These are phyloP conservation scores for Heteromeles arbutifolia DNA, from an alignment of 306 rosid genomes.

Conservation along the genomic window DNA sequence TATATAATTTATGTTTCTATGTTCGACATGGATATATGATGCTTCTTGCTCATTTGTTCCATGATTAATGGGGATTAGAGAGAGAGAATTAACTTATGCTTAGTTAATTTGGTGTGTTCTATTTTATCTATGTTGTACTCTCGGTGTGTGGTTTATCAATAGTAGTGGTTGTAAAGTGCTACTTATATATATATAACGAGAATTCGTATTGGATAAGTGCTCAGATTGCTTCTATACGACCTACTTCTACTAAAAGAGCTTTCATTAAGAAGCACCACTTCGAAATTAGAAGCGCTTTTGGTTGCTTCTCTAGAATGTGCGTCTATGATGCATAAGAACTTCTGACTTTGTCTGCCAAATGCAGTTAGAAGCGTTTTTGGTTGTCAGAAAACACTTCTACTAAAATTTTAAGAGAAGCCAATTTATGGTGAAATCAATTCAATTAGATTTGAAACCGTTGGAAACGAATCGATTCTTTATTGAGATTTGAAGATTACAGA, in stretches of 20 bases:
- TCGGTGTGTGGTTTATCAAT: conserved; percentile 15
- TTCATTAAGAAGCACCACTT: not conserved
- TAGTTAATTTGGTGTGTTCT: conserved; percentile 37
- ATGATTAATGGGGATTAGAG: conserved; percentile 21
- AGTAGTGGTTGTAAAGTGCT: conserved; percentile 24
- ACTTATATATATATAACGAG: conserved; percentile 26
- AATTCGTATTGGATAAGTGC: conserved; percentile 24
- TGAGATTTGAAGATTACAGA: not conserved
- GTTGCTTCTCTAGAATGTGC: too few relatives aligned
- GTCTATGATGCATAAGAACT: not conserved
- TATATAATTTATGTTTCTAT: conserved; percentile 1
- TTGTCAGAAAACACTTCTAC: too few relatives aligned
- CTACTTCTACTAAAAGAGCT: not conserved
- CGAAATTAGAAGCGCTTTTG: too few relatives aligned
- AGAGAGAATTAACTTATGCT: not conserved
- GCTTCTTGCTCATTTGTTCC: conserved; percentile 21
- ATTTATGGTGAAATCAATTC: too few relatives aligned
- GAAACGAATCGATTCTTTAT: conserved; percentile 13
- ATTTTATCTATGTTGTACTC: conserved; percentile 24
- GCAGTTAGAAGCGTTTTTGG: too few relatives aligned
- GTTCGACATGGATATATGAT: conserved; percentile 6
- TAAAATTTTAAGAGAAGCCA: too few relatives aligned
- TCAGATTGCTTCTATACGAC: not conserved
- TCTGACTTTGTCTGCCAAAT: not conserved
- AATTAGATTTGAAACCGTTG: not conserved